phyloP scores from a whole-genome alignment of 768 basidiomycete species.

The Tricholoma saponaceum region DNA sequence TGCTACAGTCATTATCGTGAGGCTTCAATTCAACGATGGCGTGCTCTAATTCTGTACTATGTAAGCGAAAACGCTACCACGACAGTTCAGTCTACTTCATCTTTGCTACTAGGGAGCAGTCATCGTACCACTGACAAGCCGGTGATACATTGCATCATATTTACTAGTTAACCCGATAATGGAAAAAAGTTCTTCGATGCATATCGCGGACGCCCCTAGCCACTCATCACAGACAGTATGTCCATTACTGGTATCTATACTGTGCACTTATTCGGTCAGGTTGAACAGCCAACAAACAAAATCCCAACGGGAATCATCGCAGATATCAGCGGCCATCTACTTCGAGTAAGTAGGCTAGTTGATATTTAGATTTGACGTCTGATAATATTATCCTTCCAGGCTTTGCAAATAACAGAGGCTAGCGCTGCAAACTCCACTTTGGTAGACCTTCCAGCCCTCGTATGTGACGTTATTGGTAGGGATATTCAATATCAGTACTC shows the following conservation, averaged over 20 bases:
- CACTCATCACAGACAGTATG: not conserved
- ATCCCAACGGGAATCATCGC: not conserved
- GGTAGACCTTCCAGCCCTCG: too few relatives aligned
- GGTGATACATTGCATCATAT: too few relatives aligned
- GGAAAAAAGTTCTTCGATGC: not conserved
- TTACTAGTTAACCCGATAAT: not conserved
- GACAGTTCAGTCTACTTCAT: too few relatives aligned
- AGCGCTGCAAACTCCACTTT: not conserved
- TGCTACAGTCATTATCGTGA: too few relatives aligned
- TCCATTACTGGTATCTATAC: not conserved
- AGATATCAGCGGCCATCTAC: not conserved
- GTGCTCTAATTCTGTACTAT: too few relatives aligned
- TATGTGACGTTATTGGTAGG: too few relatives aligned
- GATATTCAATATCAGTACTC: too few relatives aligned
- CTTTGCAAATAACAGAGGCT: not conserved
- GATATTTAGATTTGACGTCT: not conserved
- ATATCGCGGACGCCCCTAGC: not conserved
- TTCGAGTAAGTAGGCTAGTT: not conserved
- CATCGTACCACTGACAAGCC: too few relatives aligned
- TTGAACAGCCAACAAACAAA: not conserved
- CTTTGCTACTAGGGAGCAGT: too few relatives aligned
- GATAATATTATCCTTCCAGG: not conserved
- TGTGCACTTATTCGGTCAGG: not conserved
- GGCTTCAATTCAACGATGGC: too few relatives aligned
- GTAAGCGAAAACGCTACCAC: too few relatives aligned